Conservation (phyloP, 345 rosid species). For the Corymbia maculata region DNA sequence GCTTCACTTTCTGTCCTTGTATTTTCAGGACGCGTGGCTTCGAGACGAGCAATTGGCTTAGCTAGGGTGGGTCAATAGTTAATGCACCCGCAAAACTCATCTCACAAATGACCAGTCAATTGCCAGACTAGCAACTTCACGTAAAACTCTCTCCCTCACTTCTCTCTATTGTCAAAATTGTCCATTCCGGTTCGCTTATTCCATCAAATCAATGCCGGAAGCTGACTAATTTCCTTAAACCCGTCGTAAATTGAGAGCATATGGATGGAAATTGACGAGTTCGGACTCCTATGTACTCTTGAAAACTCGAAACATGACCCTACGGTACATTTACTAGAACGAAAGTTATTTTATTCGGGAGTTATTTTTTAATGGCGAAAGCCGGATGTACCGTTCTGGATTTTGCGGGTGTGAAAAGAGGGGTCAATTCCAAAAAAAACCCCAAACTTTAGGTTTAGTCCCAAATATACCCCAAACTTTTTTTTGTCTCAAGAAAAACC, state of each 20-base stretch:
- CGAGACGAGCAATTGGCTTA: neutral
- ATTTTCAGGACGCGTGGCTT: neutral
- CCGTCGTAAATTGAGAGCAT: neutral
- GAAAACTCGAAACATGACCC: neutral
- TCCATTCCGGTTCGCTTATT: neutral
- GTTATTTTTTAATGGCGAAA: neutral
- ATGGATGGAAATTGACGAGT: neutral
- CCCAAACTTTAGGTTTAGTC: too few species aligned
- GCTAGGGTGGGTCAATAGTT: neutral
- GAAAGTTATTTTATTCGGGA: neutral
- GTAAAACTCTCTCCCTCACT: neutral
- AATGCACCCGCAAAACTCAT: neutral
- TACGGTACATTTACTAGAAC: neutral
- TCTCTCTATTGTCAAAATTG: neutral
- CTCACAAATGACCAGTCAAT: neutral
- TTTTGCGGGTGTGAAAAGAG: neutral
- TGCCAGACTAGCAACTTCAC: neutral
- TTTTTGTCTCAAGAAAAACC: too few species aligned
- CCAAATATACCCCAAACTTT: too few species aligned
- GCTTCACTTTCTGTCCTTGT: neutral
- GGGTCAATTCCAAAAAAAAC: too few species aligned
- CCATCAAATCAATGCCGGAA: neutral
- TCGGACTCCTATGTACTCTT: neutral
- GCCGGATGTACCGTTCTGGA: neutral
- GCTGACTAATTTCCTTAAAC: neutral